phyloP scores from a whole-genome alignment of 1,139 yeast genomes.

The Wickerhamomyces sp. region DNA sequence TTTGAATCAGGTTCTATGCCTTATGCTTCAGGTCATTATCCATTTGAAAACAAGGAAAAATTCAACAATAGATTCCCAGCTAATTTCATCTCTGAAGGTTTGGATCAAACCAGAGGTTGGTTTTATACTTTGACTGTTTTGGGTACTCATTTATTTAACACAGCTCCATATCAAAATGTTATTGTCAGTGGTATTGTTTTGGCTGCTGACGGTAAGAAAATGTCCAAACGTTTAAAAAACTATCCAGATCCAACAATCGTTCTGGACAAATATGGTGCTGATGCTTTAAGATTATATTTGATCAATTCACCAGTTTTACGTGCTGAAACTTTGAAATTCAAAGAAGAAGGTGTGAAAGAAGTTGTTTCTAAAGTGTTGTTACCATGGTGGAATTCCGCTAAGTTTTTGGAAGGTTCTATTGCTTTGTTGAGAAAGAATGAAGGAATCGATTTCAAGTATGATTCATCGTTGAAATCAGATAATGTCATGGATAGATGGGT shows the following conservation, averaged over 20 bases:
- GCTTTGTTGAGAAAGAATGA: constrained; percentile 76
- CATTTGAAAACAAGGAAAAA: constrained; percentile 75
- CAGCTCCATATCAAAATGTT: constrained; percentile 92
- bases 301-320: constrained; percentile 96
- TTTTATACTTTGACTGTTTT: constrained; percentile 93
- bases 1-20: constrained; percentile 99
- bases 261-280: constrained; percentile 90
- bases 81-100: constrained; percentile 95
- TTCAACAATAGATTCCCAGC: constrained; percentile 86
- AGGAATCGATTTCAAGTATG: constrained; percentile 66
- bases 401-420: constrained; percentile 93
- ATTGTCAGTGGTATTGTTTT: constrained; percentile 95
- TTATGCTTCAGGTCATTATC: constrained; percentile 93
- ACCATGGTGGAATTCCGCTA: constrained; percentile 98
- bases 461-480: constrained; percentile 55
- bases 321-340: constrained; percentile 94
- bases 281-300: constrained; percentile 90
- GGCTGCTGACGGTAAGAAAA: constrained; percentile 98
- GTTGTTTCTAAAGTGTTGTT: constrained; percentile 91
- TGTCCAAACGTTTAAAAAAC: constrained; percentile 97
- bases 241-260: constrained; percentile 91
- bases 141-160: constrained; percentile 90
- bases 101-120: constrained; percentile 99
- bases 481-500: constrained; percentile 99
- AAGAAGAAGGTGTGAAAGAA: constrained; percentile 98